These are phyloP conservation scores for Nemania bipapillata DNA, from an alignment of 2,329 filamentous ascomycete species.

Conservation along the genomic window DNA sequence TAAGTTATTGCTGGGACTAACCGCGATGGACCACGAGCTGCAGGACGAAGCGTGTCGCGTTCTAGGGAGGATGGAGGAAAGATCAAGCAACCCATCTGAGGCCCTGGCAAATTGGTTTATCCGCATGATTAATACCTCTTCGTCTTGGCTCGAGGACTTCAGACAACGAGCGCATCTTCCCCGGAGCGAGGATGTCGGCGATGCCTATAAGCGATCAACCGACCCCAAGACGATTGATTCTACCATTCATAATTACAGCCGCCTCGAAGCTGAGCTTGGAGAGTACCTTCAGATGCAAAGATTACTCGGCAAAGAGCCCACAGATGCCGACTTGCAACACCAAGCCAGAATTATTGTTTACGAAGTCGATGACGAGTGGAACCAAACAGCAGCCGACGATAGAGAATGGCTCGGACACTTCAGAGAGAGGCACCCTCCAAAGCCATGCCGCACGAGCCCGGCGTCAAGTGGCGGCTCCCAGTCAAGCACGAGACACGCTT, in stretches of 20 bases:
- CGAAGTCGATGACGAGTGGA: slow-evolving; percentile 71
- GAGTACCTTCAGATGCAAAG: slow-evolving; percentile 62
- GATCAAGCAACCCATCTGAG: slow-evolving; percentile 61
- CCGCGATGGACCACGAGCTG: slow-evolving; percentile 68
- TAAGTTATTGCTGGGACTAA: slow-evolving; percentile 66
- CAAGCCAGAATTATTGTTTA: slow-evolving; percentile 71
- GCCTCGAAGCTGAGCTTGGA: slow-evolving; percentile 66
- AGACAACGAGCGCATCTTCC: slow-evolving; percentile 67
- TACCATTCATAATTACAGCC: slow-evolving; percentile 67
- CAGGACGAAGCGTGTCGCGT: slow-evolving; percentile 69
- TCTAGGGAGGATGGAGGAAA: slow-evolving; percentile 66
- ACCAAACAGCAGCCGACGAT: slow-evolving; percentile 71
- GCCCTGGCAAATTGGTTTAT: slow-evolving; percentile 67
- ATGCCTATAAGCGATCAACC: slow-evolving; percentile 61
- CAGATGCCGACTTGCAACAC: slow-evolving; percentile 65
- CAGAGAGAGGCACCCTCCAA: slow-evolving; percentile 57
- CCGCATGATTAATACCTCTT: slow-evolving; percentile 61
- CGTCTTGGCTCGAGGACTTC: slow-evolving; percentile 67
- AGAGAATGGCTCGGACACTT: slow-evolving; percentile 65
- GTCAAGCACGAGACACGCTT: slow-evolving; percentile 12
- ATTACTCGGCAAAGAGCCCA: slow-evolving; percentile 59
- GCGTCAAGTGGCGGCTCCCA: slow-evolving; percentile 37
- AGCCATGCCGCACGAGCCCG: slow-evolving; percentile 43
- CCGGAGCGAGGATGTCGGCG: slow-evolving; percentile 65
- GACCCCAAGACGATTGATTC: slow-evolving; percentile 68